Conservation (phyloP, 768 basidiomycete species). For the Arthromyces matolae region DNA sequence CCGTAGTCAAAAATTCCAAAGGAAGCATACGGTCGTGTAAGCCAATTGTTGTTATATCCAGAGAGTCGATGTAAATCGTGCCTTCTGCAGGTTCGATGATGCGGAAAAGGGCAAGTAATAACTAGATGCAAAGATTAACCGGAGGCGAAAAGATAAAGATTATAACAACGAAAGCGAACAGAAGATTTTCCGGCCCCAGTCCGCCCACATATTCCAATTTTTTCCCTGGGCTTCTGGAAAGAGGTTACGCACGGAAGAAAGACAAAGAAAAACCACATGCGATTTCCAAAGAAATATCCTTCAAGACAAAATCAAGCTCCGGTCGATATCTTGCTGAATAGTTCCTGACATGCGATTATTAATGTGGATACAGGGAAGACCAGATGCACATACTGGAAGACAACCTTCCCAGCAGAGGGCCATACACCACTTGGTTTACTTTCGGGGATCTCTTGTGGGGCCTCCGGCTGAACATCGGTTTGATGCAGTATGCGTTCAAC, state of each 20-base stretch:
- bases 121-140: constrained; percentile 25
- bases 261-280: constrained; percentile 34
- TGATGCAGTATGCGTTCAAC: constrained; percentile 88
- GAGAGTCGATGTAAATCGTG: constrained; percentile 65
- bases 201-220: constrained; percentile 84
- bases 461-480: constrained; percentile 68
- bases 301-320: constrained; percentile 78
- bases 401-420: constrained; percentile 72
- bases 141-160: background rate
- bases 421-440: constrained; percentile 52
- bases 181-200: constrained; percentile 83
- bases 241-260: constrained; percentile 1
- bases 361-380: background rate
- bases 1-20: constrained; percentile 1
- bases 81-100: constrained; percentile 71
- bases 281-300: constrained; percentile 65
- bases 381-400: constrained; percentile 56
- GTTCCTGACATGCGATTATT: constrained; percentile 33
- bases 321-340: constrained; percentile 80
- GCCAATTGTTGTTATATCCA: constrained; percentile 75
- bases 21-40: constrained; percentile 57
- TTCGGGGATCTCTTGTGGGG: constrained; percentile 64
- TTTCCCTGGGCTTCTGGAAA: constrained; percentile 70
- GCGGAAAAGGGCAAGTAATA: constrained; percentile 71
- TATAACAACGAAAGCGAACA: constrained; percentile 30